Conservation (phyloP, 2,329 filamentous ascomycete genomes). For the Hymenoscyphus fructigenus region DNA sequence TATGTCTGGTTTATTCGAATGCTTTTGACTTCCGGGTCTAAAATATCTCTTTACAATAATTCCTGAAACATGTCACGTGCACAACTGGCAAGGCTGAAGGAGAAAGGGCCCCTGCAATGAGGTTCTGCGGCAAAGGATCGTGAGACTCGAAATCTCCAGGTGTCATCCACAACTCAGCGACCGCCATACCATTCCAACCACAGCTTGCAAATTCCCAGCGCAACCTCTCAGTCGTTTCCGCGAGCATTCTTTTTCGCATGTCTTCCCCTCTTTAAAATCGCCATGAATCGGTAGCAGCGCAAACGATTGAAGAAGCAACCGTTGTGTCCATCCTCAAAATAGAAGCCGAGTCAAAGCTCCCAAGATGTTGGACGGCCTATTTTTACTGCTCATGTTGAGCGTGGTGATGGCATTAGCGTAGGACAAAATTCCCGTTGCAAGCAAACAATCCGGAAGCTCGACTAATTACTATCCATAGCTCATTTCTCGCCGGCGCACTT, state of each 20-base stretch:
- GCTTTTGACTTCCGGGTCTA: too few relatives aligned
- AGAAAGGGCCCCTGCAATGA: too few relatives aligned
- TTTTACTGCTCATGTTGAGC: constrained; percentile 38
- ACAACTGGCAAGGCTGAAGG: too few relatives aligned
- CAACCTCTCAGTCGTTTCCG: not conserved
- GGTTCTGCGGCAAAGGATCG: not conserved
- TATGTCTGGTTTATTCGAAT: too few relatives aligned
- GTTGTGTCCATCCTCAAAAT: constrained; percentile 10
- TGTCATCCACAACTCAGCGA: not conserved
- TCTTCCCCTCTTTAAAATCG: constrained; percentile 6
- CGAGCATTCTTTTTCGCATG: not conserved
- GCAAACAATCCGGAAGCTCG: not conserved
- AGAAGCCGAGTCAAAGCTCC: not conserved
- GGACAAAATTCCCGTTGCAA: constrained; percentile 29
- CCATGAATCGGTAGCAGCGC: constrained; percentile 28
- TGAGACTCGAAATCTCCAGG: constrained; percentile 2
- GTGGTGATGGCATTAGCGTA: constrained; percentile 60
- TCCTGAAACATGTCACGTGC: too few relatives aligned
- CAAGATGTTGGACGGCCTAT: constrained; percentile 38
- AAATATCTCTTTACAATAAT: too few relatives aligned
- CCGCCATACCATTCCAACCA: not conserved
- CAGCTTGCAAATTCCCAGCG: not conserved
- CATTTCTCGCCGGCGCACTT: constrained; percentile 87
- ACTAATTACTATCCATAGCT: constrained; percentile 53
- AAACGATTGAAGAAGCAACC: constrained; percentile 11